phyloP scores from a whole-genome alignment of 129 eudicot species.

The Solidago caesia region DNA sequence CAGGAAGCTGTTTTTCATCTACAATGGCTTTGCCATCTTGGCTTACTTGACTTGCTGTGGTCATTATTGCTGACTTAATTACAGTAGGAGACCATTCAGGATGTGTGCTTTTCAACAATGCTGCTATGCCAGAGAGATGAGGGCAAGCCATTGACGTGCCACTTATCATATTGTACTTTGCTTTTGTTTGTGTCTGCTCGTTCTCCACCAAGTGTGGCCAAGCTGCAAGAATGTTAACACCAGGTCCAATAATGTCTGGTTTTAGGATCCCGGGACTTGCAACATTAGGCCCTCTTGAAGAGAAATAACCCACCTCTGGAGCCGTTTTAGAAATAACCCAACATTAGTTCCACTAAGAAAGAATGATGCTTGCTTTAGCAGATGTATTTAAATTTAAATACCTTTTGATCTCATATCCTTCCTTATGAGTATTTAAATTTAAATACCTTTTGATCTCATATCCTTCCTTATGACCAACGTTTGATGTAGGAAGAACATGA shows the following conservation, averaged over 20 bases:
- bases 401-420: too few species aligned
- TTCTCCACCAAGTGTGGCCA: not conserved
- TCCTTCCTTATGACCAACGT: not conserved
- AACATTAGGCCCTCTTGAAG: not conserved
- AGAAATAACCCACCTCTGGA: conserved; percentile 4
- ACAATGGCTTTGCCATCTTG: not conserved
- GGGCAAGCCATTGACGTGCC: conserved; percentile 7
- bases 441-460: not conserved
- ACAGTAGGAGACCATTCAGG: not conserved
- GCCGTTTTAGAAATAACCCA: not conserved
- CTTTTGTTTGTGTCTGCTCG: not conserved
- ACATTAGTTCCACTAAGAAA: not conserved
- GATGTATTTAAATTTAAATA: too few species aligned
- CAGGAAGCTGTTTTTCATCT: not conserved
- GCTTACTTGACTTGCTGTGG: not conserved
- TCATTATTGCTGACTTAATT: not conserved
- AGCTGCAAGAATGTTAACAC: too few species aligned
- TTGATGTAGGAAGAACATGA: not conserved
- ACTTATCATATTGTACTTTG: not conserved
- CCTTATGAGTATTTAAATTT: too few species aligned
- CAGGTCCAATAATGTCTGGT: too few species aligned
- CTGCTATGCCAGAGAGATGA: not conserved
- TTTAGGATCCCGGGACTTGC: not conserved
- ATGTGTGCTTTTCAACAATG: not conserved
- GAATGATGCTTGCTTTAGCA: not conserved